These are phyloP conservation scores for Taphrina flavorubra DNA, from an alignment of 1,139 yeast species.

Conservation along the genomic window DNA sequence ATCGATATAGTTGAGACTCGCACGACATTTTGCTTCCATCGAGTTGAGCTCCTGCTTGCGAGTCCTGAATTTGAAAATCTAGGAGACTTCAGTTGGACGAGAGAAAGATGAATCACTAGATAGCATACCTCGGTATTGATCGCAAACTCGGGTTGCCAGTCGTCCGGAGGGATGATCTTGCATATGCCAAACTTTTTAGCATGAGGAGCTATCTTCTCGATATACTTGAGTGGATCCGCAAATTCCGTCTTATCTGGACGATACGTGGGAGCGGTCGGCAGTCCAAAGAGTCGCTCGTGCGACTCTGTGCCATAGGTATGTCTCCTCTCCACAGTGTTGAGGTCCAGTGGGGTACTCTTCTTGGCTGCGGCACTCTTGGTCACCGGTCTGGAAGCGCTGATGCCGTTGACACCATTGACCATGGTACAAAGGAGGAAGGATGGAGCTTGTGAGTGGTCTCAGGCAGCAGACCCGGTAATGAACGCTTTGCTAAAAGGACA, in stretches of 20 bases:
- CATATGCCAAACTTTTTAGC: constrained; percentile 73
- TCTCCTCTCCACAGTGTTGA: constrained; percentile 33
- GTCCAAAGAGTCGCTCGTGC: constrained; percentile 46
- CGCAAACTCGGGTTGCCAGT: constrained; percentile 55
- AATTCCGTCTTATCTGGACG: constrained; percentile 57
- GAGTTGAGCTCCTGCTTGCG: constrained; percentile 61
- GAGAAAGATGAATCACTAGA: not conserved
- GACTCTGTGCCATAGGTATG: constrained; percentile 18
- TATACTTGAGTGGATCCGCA: constrained; percentile 57
- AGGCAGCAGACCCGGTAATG: too few species aligned
- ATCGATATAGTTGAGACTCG: constrained; percentile 52
- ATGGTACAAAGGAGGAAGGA: not conserved
- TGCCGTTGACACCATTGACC: constrained; percentile 40
- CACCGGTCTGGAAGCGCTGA: constrained; percentile 36
- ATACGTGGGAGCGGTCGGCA: constrained; percentile 58
- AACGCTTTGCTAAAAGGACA: too few species aligned
- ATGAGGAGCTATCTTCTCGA: constrained; percentile 49
- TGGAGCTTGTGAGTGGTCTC: too few species aligned
- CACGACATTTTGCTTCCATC: constrained; percentile 54
- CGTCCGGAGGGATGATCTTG: constrained; percentile 64
- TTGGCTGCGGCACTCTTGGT: constrained; percentile 4
- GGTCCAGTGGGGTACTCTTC: constrained; percentile 21
- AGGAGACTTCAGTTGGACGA: constrained; percentile 12
- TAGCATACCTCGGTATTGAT: constrained; percentile 57
- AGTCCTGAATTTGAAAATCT: constrained; percentile 59